Base-by-base conservation (phyloP, 106 monocot species). In the Dioscorea dumetorum region DNA sequence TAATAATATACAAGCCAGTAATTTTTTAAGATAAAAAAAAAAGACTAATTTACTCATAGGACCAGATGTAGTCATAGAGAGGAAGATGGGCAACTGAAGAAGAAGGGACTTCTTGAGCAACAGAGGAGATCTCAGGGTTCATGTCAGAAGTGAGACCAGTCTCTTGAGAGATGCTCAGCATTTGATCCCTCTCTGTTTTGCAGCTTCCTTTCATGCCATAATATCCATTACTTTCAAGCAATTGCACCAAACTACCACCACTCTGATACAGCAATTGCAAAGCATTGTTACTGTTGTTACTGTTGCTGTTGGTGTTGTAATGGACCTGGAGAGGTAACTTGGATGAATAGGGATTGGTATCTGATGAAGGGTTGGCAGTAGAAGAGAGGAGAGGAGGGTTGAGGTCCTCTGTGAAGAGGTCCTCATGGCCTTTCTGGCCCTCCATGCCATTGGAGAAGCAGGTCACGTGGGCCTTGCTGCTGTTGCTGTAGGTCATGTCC, bases 381-480 rank as follows among this genome's bases (percentile, higher is more conserved):
- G 54, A 16, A 56, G 35, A 12, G 56, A 10, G 67, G 31, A 48
- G 15, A 32, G 13, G 22, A 18, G 59, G 31, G 53, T 54, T 48
- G 62, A 51, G 56, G 76, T 33, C 69, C 12, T 76, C 69, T 17
- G 14, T 18, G 8, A 56, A 19, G 21, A 76, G 33, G 21, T 76
- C 69, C 35, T 76, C 76, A 54, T 76, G 71, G 68, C 76, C 61
- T 53, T 32, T 61, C 22, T 63, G 62, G 50, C 67, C 68, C 68
- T 63, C 72, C 67, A 60, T 64, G 16, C 53, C 71, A 22, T 64
- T 81, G 85, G 85, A 85, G 85, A 85, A 85, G 85, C 81, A 81
- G 85, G 85, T 74, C 78, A 78, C 85, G 85, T 81, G 81, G 22
- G 72, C 68, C 62, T 23, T 68, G 22, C 22, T 28, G 57, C 50